Percentiles rank a stretch among this genome's conserved stretches.
These are phyloP conservation scores for Deuterostichococcus epilithicus DNA, from an alignment of 139 green algal genomes.

Conservation along the genomic window DNA sequence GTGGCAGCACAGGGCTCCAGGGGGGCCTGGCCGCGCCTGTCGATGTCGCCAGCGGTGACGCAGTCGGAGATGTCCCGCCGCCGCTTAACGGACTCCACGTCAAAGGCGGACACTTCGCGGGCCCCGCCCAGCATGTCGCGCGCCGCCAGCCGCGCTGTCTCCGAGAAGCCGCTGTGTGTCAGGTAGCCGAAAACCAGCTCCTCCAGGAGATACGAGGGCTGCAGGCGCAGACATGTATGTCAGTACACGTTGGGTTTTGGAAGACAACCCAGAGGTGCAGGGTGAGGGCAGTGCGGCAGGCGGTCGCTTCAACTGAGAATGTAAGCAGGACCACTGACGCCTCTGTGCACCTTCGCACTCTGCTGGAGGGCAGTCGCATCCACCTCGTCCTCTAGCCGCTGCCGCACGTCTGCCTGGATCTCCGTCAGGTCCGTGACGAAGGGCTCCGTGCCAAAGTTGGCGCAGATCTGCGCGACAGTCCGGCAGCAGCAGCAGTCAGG, in stretches of 20 bases:
- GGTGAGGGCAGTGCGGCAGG: too few species aligned
- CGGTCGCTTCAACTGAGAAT: background rate
- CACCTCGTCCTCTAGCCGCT: slow-evolving; percentile 24
- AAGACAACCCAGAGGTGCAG: too few species aligned
- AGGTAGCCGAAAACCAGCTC: slow-evolving; percentile 67
- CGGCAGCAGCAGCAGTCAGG: too few species aligned
- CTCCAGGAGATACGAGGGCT: slow-evolving; percentile 32
- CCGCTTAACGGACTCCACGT: slow-evolving; percentile 14
- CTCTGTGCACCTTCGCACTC: slow-evolving; percentile 6
- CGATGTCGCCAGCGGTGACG: slow-evolving; percentile 21
- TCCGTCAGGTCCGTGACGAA: slow-evolving; percentile 37
- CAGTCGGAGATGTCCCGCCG: background rate
- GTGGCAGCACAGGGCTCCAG: background rate
- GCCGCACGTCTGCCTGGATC: slow-evolving; percentile 16
- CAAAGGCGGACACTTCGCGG: slow-evolving; percentile 18
- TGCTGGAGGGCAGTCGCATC: slow-evolving; percentile 7
- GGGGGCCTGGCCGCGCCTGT: slow-evolving; percentile 8
- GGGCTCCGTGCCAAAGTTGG: slow-evolving; percentile 56
- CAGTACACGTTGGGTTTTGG: too few species aligned
- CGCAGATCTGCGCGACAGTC: slow-evolving; percentile 33
- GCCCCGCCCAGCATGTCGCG: slow-evolving; percentile 47
- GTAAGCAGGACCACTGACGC: background rate
- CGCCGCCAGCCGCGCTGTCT: slow-evolving; percentile 45
- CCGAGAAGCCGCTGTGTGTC: slow-evolving; percentile 56
- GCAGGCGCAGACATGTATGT: too few species aligned